Conservation (phyloP, 2,329 filamentous ascomycete species). For the Pseudogymnoascus sp. region DNA sequence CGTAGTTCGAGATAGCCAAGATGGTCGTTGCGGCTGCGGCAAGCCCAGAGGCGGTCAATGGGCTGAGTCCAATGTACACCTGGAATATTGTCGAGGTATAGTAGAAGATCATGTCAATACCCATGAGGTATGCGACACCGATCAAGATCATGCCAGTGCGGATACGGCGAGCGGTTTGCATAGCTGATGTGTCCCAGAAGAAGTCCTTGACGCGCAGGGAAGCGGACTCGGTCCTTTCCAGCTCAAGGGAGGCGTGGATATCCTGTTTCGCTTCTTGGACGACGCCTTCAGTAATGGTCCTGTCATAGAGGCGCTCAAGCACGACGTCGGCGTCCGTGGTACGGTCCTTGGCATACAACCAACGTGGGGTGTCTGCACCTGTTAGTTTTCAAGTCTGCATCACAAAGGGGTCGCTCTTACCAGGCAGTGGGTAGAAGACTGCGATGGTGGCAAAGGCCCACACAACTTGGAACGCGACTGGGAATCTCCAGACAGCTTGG, state of each 20-base stretch:
- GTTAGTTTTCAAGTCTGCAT: neutral
- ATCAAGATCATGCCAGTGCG: conserved; percentile 1
- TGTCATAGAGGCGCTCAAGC: neutral
- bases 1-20: neutral
- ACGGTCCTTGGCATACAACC: conserved; percentile 23
- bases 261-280: conserved; percentile 1
- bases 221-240: neutral
- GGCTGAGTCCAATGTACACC: conserved; percentile 12
- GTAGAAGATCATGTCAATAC: conserved; percentile 14
- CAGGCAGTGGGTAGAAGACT: conserved; percentile 15
- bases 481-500: conserved; percentile 28
- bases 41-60: conserved; percentile 11
- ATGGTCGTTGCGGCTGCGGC: neutral
- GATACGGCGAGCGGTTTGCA: conserved; percentile 1
- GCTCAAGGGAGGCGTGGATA: conserved; percentile 3
- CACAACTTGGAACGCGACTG: conserved; percentile 27
- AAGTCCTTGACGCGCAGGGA: conserved; percentile 1
- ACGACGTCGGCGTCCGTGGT: neutral
- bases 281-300: neutral
- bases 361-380: conserved; percentile 25
- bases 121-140: conserved; percentile 11
- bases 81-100: conserved; percentile 15
- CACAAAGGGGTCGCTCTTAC: conserved; percentile 13
- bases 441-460: conserved; percentile 23
- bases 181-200: neutral